Conservation (phyloP, 2,329 filamentous ascomycete species). For the Botrytis fabae region DNA sequence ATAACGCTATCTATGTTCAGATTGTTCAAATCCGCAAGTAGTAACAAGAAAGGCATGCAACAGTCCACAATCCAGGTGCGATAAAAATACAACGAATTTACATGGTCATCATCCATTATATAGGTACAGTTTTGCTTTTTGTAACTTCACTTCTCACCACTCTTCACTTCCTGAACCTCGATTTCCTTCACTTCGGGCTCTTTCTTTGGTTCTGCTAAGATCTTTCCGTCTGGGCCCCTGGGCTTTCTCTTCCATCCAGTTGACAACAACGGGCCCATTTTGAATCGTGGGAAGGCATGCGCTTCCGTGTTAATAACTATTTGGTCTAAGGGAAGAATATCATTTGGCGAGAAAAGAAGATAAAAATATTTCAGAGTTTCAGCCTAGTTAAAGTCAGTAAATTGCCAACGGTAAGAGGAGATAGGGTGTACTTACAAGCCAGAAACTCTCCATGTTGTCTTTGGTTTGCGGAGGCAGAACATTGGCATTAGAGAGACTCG, state of each 20-base stretch:
- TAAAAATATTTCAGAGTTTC: conserved; percentile 99
- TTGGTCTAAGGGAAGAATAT: conserved; percentile 80
- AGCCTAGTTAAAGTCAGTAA: conserved; percentile 55
- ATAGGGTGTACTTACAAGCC: conserved; percentile 66
- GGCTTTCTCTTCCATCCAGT: conserved; percentile 80
- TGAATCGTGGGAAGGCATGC: conserved; percentile 84
- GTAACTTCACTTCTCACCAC: background rate
- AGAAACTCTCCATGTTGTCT: conserved; percentile 99
- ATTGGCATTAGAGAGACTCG: conserved; percentile 75
- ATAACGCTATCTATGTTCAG: background rate
- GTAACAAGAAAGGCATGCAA: background rate
- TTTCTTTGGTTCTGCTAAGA: conserved; percentile 33
- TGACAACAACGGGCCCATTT: conserved; percentile 72
- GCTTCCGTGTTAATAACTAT: conserved; percentile 96
- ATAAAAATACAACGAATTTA: conserved; percentile 24
- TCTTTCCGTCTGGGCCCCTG: conserved; percentile 46
- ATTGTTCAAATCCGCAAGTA: background rate
- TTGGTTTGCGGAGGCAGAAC: conserved; percentile 64
- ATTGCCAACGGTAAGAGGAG: background rate
- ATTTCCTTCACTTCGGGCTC: conserved; percentile 24
- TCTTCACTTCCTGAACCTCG: conserved; percentile 29
- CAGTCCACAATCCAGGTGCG: conserved; percentile 6
- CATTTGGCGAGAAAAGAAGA: conserved; percentile 82
- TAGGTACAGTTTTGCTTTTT: conserved; percentile 25
- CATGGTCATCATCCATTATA: conserved; percentile 23